A percentile compares a stretch with the other conserved stretches of the same genome.
These are phyloP conservation scores for Lophiotrema nucula DNA, from an alignment of 495 filamentous ascomycete genomes.

Conservation along the genomic window DNA sequence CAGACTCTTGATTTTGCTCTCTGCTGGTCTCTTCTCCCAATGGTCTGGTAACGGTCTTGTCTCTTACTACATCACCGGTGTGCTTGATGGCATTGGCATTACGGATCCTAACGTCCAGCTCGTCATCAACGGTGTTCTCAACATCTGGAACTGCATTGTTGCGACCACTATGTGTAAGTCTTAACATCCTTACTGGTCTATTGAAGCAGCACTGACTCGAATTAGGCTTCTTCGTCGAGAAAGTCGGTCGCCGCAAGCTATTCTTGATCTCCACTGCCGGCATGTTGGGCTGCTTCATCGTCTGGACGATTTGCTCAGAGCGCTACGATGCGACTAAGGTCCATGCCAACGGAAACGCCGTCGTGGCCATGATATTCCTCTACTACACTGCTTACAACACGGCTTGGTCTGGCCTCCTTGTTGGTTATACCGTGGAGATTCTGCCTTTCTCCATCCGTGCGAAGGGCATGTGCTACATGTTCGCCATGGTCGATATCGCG, in stretches of 20 bases:
- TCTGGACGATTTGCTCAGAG: constrained; percentile 47
- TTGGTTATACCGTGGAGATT: constrained; percentile 46
- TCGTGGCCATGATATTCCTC: constrained; percentile 47
- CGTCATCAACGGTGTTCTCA: constrained; percentile 55
- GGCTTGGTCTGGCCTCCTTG: constrained; percentile 37
- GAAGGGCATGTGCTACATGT: constrained; percentile 50
- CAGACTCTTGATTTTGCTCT: constrained; percentile 40
- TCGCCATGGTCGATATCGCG: constrained; percentile 45
- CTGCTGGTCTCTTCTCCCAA: constrained; percentile 43
- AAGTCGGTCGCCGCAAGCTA: constrained; percentile 58
- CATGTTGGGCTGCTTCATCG: constrained; percentile 53
- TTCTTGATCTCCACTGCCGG: constrained; percentile 53
- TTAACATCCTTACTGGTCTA: neutral
- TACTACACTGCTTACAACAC: constrained; percentile 48
- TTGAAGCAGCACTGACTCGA: neutral
- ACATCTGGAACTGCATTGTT: constrained; percentile 55
- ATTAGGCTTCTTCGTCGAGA: constrained; percentile 48
- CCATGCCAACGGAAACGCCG: constrained; percentile 38
- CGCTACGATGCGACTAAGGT: constrained; percentile 36
- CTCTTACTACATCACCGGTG: constrained; percentile 42
- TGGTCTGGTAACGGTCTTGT: constrained; percentile 44
- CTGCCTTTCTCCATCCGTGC: constrained; percentile 45
- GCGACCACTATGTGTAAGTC: constrained; percentile 52
- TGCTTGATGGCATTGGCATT: constrained; percentile 55
- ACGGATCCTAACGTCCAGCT: constrained; percentile 49